These are phyloP conservation scores for Hypoxylon sp. DNA, from an alignment of 2,329 filamentous ascomycete species.

Conservation along the genomic window DNA sequence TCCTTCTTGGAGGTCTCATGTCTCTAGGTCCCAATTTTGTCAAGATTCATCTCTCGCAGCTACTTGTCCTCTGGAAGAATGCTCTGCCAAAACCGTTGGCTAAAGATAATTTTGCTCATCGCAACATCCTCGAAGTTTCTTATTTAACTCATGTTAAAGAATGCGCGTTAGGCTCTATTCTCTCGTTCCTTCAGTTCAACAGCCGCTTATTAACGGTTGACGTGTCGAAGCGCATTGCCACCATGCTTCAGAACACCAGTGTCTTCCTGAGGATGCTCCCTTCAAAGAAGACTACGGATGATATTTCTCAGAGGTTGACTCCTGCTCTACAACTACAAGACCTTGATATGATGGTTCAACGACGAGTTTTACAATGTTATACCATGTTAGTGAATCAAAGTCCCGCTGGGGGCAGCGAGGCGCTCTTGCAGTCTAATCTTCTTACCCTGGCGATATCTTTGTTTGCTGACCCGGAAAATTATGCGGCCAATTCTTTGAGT, in stretches of 20 bases:
- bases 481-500: conserved; percentile 86
- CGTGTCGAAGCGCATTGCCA: conserved; percentile 90
- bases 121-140: conserved; percentile 88
- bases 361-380: conserved; percentile 95
- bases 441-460: conserved; percentile 90
- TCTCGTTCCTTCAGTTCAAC: conserved; percentile 95
- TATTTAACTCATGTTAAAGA: conserved; percentile 96
- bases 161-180: conserved; percentile 90
- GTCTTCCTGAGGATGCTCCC: conserved; percentile 90
- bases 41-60: conserved; percentile 95
- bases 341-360: conserved; percentile 91
- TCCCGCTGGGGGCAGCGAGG: conserved; percentile 86
- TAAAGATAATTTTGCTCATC: conserved; percentile 88
- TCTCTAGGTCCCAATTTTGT: conserved; percentile 97
- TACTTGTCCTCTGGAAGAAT: conserved; percentile 97
- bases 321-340: conserved; percentile 91
- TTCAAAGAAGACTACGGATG: conserved; percentile 85
- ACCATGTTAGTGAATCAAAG: conserved; percentile 91
- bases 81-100: conserved; percentile 94
- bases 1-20: conserved; percentile 96
- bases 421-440: conserved; percentile 90
- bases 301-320: conserved; percentile 85
- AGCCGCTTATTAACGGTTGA: conserved; percentile 91
- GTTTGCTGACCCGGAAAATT: conserved; percentile 93
- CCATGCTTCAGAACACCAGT: conserved; percentile 95